Evolutionary conservation across 2,329 filamentous ascomycete species (phyloP), one percentile per base, ranked within the genome.

Genomic region (Pestalotiopsis sp.): DNA sequence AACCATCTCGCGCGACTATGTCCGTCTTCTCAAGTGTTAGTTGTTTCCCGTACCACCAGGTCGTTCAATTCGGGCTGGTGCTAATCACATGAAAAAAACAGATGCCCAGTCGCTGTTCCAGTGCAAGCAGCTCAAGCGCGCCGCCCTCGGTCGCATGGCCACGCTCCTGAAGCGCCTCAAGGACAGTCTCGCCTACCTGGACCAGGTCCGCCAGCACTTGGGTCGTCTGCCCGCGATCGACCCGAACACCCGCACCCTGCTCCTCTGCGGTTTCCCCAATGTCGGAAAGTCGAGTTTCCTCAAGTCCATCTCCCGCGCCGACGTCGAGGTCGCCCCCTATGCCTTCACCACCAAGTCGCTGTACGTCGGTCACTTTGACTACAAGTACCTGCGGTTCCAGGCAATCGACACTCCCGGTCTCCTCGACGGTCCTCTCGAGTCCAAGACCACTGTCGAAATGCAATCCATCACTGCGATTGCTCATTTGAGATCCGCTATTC

Each of bases 371-470:
- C 96, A 99, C 83, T 98, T 98, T 79, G 94, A 97, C 83, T 97
- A 97, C 86, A 97, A 97, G 83, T 96, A 95, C 83, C 86, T 94
- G 73, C 88, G 93, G 71, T 87, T 87, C 78, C 85, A 87, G 84
- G 95, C 94, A 36, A 98, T 99, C 75, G 96, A 68, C 82, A 99
- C 96, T 12, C 95, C 95, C n/a, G 96, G 96, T 86, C 97, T 99
- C 74, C 85, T 99, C 70, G 96, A 99, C 76, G 96, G 99, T 80
- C 95, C 95, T 45, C 89, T 99, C 9, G 96, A 98, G 83, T 96
- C 98, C 84, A 99, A 98, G 96, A 97, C 98, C 84, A 98, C 96
- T 3, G 99, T 99, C 78, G 96, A 99, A 83, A 98, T 98, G 94
- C 96, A 98, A 86, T 93, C 93, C 71, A 98, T 99, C 74, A 98